phyloP scores from a whole-genome alignment of 176 grass and related monocot species.

The Lolium rigidum region DNA sequence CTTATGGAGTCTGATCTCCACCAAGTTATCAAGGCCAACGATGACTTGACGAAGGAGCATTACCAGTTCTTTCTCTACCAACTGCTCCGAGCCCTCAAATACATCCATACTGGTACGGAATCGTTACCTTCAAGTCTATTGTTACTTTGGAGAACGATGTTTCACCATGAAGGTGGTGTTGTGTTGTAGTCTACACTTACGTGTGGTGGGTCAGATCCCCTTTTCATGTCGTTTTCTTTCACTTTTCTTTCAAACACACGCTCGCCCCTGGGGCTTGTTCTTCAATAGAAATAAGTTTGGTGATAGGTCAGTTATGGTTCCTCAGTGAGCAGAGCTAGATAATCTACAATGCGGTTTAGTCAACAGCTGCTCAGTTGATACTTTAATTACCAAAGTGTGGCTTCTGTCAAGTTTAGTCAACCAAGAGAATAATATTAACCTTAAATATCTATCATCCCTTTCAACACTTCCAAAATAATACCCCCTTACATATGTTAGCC shows the following conservation, averaged over 20 bases:
- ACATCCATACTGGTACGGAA: slow-evolving; percentile 87
- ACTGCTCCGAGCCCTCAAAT: slow-evolving; percentile 90
- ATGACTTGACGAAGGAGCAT: slow-evolving; percentile 94
- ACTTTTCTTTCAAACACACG: background rate
- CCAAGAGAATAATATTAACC: background rate
- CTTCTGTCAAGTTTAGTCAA: background rate
- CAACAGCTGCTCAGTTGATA: background rate
- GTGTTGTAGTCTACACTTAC: background rate
- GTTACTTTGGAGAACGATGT: background rate
- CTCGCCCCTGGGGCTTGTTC: background rate
- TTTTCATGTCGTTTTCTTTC: slow-evolving; percentile 25
- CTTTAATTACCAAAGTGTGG: background rate
- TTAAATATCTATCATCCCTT: background rate
- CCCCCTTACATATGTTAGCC: background rate
- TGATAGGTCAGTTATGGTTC: slow-evolving; percentile 31
- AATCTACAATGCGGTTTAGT: background rate
- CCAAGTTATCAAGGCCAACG: slow-evolving; percentile 97
- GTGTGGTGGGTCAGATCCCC: background rate
- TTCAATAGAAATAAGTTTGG: slow-evolving; percentile 8
- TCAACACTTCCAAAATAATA: background rate
- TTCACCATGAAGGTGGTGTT: background rate
- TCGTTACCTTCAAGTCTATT: background rate
- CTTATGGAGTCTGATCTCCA: slow-evolving; percentile 99
- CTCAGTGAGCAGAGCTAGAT: background rate
- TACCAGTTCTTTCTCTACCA: slow-evolving; percentile 99